These are phyloP conservation scores for Pseudogymnoascus sp. DNA, from an alignment of 2,329 filamentous ascomycete genomes.

Conservation along the genomic window DNA sequence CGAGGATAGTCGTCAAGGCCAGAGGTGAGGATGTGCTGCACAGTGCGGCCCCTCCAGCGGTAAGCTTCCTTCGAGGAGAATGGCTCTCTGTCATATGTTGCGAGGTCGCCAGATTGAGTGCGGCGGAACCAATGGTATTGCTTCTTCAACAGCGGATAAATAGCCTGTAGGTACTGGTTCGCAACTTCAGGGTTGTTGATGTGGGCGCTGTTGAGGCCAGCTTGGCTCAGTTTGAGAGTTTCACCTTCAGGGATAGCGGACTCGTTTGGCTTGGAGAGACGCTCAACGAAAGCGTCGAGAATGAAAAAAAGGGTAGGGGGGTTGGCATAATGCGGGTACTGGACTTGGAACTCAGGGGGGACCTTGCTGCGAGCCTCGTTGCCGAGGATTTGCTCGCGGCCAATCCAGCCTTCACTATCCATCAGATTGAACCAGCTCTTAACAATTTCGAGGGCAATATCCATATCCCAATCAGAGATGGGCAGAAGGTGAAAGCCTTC, in stretches of 20 bases:
- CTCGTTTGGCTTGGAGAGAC: slow-evolving; percentile 50
- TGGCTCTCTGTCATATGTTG: slow-evolving; percentile 80
- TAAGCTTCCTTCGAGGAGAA: slow-evolving; percentile 89
- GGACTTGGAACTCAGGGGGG: slow-evolving; percentile 82
- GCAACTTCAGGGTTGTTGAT: slow-evolving; percentile 61
- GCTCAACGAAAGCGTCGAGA: slow-evolving; percentile 75
- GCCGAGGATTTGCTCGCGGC: slow-evolving; percentile 89
- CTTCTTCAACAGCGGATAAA: slow-evolving; percentile 80
- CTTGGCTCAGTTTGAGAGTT: slow-evolving; percentile 37
- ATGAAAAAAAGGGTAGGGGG: slow-evolving; percentile 91
- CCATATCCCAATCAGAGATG: slow-evolving; percentile 88
- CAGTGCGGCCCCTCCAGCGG: slow-evolving; percentile 85
- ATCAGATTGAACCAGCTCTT: slow-evolving; percentile 95
- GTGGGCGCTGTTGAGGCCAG: slow-evolving; percentile 53
- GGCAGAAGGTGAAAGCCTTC: slow-evolving; percentile 93
- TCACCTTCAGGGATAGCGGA: slow-evolving; percentile 38
- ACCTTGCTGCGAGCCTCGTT: slow-evolving; percentile 91
- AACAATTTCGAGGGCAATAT: slow-evolving; percentile 78
- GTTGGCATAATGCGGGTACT: slow-evolving; percentile 97
- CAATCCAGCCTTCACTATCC: slow-evolving; percentile 97
- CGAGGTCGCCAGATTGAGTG: slow-evolving; percentile 85
- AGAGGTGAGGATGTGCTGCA: slow-evolving; percentile 81
- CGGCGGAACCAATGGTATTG: slow-evolving; percentile 94
- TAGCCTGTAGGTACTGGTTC: slow-evolving; percentile 60
- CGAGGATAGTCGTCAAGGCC: slow-evolving; percentile 96